Evolutionary conservation across 768 basidiomycete genomes (phyloP).

Genomic region (Serendipita sp.): DNA sequence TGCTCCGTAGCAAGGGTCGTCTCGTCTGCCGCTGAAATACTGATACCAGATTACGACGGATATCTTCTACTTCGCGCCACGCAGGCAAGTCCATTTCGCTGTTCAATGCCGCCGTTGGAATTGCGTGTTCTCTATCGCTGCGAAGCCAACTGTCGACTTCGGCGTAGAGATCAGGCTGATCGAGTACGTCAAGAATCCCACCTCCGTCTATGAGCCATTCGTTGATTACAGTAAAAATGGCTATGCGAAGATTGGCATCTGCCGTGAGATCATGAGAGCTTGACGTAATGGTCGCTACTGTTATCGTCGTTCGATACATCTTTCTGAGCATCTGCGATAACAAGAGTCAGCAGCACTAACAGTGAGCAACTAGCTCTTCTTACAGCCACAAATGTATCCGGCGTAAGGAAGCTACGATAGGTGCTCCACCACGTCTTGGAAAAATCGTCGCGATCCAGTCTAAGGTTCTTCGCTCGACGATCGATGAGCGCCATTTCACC

Average conservation of each 20-base stretch:
- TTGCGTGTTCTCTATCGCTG: slow-evolving; percentile 24
- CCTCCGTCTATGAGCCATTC: slow-evolving; percentile 63
- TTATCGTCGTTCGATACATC: slow-evolving; percentile 32
- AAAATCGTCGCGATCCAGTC: slow-evolving; percentile 61
- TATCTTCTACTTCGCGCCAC: slow-evolving; percentile 22
- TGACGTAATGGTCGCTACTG: not conserved
- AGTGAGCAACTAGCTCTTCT: slow-evolving; percentile 11
- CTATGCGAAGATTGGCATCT: slow-evolving; percentile 10
- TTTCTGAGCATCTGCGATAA: slow-evolving; percentile 54
- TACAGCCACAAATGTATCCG: slow-evolving; percentile 75
- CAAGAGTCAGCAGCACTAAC: not conserved
- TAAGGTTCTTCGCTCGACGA: slow-evolving; percentile 54
- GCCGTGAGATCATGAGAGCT: slow-evolving; percentile 8
- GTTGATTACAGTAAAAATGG: slow-evolving; percentile 24
- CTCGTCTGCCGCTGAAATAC: slow-evolving; percentile 28
- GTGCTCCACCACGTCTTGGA: slow-evolving; percentile 68
- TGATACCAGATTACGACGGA: slow-evolving; percentile 31
- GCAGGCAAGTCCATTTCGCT: not conserved
- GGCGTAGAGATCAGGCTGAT: slow-evolving; percentile 49
- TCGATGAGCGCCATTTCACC: slow-evolving; percentile 69
- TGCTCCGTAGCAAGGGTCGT: not conserved
- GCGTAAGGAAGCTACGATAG: slow-evolving; percentile 69
- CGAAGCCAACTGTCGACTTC: slow-evolving; percentile 42
- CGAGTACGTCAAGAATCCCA: slow-evolving; percentile 65
- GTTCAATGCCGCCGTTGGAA: slow-evolving; percentile 32